Conservation (phyloP, 192 early-diverging fungal genomes). For the Umbelopsis vinacea region DNA sequence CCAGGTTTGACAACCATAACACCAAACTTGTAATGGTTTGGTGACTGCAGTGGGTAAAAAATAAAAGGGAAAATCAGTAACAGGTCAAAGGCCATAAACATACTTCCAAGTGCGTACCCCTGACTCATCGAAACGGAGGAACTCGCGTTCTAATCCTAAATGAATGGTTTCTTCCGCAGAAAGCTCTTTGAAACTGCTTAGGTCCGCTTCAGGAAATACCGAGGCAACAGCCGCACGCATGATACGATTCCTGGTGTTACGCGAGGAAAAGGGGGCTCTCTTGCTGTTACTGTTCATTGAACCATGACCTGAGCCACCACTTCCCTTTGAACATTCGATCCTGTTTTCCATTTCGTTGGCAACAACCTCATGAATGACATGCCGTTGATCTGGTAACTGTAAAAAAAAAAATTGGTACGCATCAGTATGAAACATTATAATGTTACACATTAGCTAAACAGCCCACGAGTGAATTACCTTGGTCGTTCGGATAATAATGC, state of each 20-base stretch:
- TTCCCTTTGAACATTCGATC: background rate
- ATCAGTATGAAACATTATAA: background rate
- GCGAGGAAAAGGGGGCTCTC: background rate
- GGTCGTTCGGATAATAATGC: constrained; percentile 38
- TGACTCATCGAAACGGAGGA: constrained; percentile 77
- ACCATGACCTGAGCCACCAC: background rate
- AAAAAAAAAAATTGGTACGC: background rate
- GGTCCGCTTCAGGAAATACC: constrained; percentile 24
- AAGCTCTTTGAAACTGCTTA: constrained; percentile 58
- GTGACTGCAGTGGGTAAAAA: constrained; percentile 23
- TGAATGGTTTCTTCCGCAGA: constrained; percentile 54
- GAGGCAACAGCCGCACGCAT: constrained; percentile 31
- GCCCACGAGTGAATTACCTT: constrained; percentile 15
- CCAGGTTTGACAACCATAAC: constrained; percentile 66
- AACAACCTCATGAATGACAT: constrained; percentile 30
- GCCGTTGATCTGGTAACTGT: background rate
- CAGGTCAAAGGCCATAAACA: background rate
- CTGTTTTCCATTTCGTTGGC: constrained; percentile 24
- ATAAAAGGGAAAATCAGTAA: background rate
- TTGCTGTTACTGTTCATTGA: background rate
- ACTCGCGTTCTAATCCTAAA: constrained; percentile 65
- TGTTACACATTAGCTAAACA: background rate
- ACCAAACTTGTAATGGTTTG: constrained; percentile 77
- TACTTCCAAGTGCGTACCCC: constrained; percentile 57
- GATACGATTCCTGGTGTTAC: background rate